Percentiles rank a stretch among this genome's conserved stretches.
Conservation (phyloP, 164 flowering plant genomes). For the Brasenia schreberi region DNA sequence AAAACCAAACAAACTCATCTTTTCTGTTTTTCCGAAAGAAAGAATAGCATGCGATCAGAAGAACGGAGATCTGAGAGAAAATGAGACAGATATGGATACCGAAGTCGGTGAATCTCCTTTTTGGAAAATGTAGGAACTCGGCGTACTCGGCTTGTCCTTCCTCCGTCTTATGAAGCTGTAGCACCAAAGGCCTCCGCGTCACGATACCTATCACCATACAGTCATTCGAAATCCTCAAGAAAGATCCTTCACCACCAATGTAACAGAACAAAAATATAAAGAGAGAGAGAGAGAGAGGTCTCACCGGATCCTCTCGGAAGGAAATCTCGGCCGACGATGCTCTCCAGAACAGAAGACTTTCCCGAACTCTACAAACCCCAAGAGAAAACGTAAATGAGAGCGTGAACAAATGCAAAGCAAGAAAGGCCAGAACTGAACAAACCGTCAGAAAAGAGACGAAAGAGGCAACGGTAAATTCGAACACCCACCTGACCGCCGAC, state of each 20-base stretch:
- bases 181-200: slow-evolving; percentile 49
- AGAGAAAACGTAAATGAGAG: too few relatives aligned
- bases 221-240: neutral
- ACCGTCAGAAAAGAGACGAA: neutral
- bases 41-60: neutral
- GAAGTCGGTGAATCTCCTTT: slow-evolving; percentile 38
- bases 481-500: slow-evolving; percentile 81
- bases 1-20: neutral
- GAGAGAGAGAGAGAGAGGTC: slow-evolving; percentile 2
- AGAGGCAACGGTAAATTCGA: neutral
- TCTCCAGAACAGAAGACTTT: slow-evolving; percentile 74
- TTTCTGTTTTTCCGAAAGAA: neutral
- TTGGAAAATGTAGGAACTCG: slow-evolving; percentile 40
- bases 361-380: slow-evolving; percentile 55
- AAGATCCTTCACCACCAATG: neutral
- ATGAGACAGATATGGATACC: slow-evolving; percentile 15
- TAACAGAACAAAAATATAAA: neutral
- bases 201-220: slow-evolving; percentile 46
- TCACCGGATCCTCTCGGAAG: slow-evolving; percentile 83
- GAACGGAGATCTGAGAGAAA: neutral
- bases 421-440: neutral
- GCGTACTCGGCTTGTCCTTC: slow-evolving; percentile 39
- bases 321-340: slow-evolving; percentile 75
- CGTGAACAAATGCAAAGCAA: neutral
- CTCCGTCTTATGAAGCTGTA: slow-evolving; percentile 54